phyloP scores from a whole-genome alignment of 805 yeast genomes.

The Nakazawaea holstii region DNA sequence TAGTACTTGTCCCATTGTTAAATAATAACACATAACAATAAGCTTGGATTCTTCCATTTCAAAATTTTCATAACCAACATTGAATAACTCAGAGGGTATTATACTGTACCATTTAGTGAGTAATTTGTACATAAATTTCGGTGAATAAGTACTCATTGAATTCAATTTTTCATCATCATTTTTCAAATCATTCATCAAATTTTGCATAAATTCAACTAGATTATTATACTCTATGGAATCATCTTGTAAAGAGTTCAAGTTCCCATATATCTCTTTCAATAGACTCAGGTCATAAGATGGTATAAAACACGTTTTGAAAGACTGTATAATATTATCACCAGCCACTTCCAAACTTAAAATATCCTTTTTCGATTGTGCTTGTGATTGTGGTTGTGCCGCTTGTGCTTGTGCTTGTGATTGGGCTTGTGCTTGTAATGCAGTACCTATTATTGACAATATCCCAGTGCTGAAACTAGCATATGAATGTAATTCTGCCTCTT shows the following conservation, averaged over 20 bases:
- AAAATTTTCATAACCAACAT: background rate
- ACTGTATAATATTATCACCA: constrained; percentile 1
- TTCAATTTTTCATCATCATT: background rate
- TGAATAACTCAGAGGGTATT: background rate
- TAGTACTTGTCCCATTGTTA: background rate
- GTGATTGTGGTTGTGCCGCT: background rate
- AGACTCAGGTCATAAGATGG: constrained; percentile 1
- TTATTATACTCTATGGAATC: background rate
- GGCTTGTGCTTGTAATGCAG: too few species aligned
- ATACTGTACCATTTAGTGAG: constrained; percentile 2
- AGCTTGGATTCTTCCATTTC: background rate
- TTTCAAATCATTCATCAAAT: background rate
- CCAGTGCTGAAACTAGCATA: constrained; percentile 4
- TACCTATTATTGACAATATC: background rate
- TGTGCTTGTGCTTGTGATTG: background rate
- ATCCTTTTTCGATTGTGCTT: background rate
- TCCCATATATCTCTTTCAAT: background rate
- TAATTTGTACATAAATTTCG: constrained; percentile 1
- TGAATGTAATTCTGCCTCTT: background rate
- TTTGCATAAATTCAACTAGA: background rate
- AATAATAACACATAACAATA: constrained; percentile 1
- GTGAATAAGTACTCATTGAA: background rate
- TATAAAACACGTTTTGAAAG: constrained; percentile 1
- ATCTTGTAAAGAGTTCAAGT: background rate
- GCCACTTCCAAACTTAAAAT: background rate